phyloP scores from a whole-genome alignment of 2,329 filamentous ascomycete species.

The Dactylellina leptospora region DNA sequence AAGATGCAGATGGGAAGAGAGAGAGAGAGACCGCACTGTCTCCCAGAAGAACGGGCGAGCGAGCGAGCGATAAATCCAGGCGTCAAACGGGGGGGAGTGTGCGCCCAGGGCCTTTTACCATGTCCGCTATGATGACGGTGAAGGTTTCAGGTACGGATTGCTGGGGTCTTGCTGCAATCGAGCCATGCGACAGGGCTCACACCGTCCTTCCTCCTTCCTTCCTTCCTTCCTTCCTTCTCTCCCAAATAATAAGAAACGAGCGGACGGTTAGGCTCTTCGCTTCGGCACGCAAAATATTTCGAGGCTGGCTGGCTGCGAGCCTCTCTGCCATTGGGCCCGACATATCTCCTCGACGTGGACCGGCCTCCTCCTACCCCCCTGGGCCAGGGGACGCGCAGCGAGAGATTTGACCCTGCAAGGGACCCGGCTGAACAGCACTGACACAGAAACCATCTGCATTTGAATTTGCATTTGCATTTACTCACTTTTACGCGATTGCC shows the following conservation, averaged over 20 bases:
- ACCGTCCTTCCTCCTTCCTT: neutral
- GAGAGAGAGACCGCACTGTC: neutral
- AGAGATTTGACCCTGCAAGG: constrained; percentile 34
- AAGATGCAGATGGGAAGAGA: neutral
- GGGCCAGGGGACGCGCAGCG: neutral
- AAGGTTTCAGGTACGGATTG: constrained; percentile 53
- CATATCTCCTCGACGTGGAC: neutral
- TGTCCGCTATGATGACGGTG: constrained; percentile 11
- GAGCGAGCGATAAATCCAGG: constrained; percentile 8
- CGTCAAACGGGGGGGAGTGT: constrained; percentile 5
- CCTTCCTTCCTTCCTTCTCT: too few relatives aligned
- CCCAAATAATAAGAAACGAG: too few relatives aligned
- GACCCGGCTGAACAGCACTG: constrained; percentile 4
- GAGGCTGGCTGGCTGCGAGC: constrained; percentile 34
- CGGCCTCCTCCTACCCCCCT: too few relatives aligned
- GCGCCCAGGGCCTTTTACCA: constrained; percentile 3
- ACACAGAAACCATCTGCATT: neutral
- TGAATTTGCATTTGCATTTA: too few relatives aligned
- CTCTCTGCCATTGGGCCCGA: too few relatives aligned
- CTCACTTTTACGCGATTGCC: too few relatives aligned
- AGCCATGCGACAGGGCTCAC: constrained; percentile 48
- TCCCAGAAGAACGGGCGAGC: neutral
- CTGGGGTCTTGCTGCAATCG: constrained; percentile 27
- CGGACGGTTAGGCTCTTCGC: constrained; percentile 35
- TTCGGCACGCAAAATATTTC: constrained; percentile 37